A percentile compares a stretch with the other conserved stretches of the same genome.
Conservation (phyloP, 257 asterid species). For the Primulina eburnea region DNA sequence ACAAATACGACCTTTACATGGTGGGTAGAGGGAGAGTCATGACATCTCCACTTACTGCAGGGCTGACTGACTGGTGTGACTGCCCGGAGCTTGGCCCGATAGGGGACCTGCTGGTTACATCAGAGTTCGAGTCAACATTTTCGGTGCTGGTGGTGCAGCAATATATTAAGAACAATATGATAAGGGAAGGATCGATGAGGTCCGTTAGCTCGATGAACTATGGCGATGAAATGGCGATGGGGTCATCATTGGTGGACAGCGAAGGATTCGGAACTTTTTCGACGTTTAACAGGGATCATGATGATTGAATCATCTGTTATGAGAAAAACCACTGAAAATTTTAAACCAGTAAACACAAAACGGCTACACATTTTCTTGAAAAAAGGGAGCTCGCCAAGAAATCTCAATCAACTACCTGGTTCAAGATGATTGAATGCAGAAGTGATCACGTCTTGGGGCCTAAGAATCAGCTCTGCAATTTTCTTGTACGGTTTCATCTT, state of each 20-base stretch:
- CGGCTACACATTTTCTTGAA: constrained; percentile 12
- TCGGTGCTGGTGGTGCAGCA: constrained; percentile 85
- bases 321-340: not conserved
- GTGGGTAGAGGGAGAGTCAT: constrained; percentile 84
- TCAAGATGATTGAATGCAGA: not conserved
- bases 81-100: constrained; percentile 93
- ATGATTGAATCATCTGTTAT: constrained; percentile 21
- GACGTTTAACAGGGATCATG: constrained; percentile 51
- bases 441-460: not conserved
- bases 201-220: constrained; percentile 35
- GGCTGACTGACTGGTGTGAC: constrained; percentile 91
- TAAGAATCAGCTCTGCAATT: not conserved
- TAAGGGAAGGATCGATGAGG: constrained; percentile 38
- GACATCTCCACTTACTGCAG: constrained; percentile 58
- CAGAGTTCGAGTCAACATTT: constrained; percentile 64
- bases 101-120: constrained; percentile 80
- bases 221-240: constrained; percentile 34
- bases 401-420: not conserved
- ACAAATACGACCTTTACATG: constrained; percentile 56
- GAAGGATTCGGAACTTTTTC: constrained; percentile 46
- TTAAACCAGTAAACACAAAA: not conserved
- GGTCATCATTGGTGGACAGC: constrained; percentile 37
- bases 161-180: constrained; percentile 27
- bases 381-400: not conserved
- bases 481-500: not conserved